Evolutionary conservation across 257 asterid genomes (phyloP).

Genomic region (Ajuga chamaepitys): DNA sequence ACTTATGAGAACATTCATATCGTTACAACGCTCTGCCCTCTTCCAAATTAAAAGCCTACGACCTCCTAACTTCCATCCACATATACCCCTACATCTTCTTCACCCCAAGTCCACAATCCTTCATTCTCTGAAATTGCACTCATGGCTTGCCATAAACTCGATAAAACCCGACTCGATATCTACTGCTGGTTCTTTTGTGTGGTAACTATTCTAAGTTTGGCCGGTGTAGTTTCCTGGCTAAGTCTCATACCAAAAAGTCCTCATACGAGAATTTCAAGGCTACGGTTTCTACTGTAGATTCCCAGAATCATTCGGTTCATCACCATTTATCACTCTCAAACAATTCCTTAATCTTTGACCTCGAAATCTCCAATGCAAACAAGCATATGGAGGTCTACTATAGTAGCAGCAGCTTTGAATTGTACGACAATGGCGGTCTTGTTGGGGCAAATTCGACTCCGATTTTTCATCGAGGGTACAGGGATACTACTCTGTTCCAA

Average conservation of each 20-base stretch:
- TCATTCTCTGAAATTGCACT: background rate
- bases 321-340: conserved; percentile 1
- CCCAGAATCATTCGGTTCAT: background rate
- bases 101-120: too few relatives aligned
- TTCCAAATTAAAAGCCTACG: background rate
- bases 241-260: conserved; percentile 36
- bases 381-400: conserved; percentile 35
- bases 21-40: background rate
- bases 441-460: conserved; percentile 20
- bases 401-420: conserved; percentile 6
- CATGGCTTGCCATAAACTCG: conserved; percentile 15
- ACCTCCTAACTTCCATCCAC: conserved; percentile 17
- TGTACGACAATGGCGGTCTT: conserved; percentile 12
- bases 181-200: conserved; percentile 26
- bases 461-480: conserved; percentile 31
- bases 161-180: conserved; percentile 1
- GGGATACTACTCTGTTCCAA: conserved; percentile 16
- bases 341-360: conserved; percentile 10
- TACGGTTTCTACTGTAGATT: conserved; percentile 5
- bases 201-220: conserved; percentile 19
- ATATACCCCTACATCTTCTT: conserved; percentile 5
- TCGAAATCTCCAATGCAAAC: conserved; percentile 35
- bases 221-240: conserved; percentile 31
- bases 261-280: conserved; percentile 8
- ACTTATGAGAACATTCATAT: too few relatives aligned